Conservation (phyloP, 768 basidiomycete genomes). For the Collybia sp. region DNA sequence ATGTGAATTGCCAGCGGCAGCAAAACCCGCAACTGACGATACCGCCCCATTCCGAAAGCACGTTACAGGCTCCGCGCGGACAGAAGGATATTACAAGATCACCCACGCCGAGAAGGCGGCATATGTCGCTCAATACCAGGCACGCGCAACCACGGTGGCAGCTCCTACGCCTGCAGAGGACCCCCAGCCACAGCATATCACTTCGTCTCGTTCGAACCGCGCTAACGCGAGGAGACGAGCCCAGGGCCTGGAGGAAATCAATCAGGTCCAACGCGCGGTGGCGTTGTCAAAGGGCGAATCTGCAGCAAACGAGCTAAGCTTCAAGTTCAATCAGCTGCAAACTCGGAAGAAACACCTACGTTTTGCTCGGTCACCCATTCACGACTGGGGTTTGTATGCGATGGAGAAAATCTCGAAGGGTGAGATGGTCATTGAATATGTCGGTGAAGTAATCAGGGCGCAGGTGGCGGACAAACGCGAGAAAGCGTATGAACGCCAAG, state of each 20-base stretch:
- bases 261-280: constrained; percentile 80
- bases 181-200: constrained; percentile 50
- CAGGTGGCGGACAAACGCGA: constrained; percentile 96
- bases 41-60: constrained; percentile 67
- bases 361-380: constrained; percentile 92
- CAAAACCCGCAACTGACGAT: constrained; percentile 28
- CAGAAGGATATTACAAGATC: constrained; percentile 95
- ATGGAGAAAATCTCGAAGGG: constrained; percentile 92
- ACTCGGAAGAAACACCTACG: constrained; percentile 97
- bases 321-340: constrained; percentile 98
- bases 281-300: constrained; percentile 74
- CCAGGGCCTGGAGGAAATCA: constrained; percentile 91
- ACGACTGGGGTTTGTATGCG: constrained; percentile 98
- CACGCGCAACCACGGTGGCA: constrained; percentile 44
- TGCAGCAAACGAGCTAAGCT: constrained; percentile 62
- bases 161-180: constrained; percentile 40
- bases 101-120: constrained; percentile 86
- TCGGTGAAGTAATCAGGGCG: constrained; percentile 94
- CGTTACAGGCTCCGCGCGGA: constrained; percentile 81
- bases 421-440: constrained; percentile 99
- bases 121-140: constrained; percentile 87
- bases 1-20: constrained; percentile 12
- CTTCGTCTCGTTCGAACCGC: constrained; percentile 84
- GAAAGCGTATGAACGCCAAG: constrained; percentile 94
- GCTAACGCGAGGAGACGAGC: constrained; percentile 90